These are phyloP conservation scores for Saturnispora bothae DNA, from an alignment of 805 yeast species.

Conservation along the genomic window DNA sequence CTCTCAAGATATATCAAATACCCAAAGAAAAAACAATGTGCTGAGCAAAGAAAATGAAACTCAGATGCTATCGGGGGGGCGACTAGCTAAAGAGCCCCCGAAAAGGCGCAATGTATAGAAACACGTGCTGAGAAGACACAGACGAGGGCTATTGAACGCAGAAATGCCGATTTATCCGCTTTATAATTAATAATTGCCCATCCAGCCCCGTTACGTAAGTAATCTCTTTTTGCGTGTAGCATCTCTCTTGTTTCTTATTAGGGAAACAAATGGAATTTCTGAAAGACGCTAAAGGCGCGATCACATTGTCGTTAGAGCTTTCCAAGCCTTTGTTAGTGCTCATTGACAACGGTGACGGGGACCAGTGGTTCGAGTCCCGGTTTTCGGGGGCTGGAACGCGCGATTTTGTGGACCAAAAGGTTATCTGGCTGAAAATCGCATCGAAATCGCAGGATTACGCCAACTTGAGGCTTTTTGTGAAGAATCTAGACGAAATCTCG, in stretches of 20 bases:
- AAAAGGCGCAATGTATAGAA: too few relatives aligned
- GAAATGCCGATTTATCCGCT: too few relatives aligned
- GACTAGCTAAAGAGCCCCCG: too few relatives aligned
- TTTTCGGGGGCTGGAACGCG: not conserved
- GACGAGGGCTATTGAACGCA: too few relatives aligned
- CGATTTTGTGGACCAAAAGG: not conserved
- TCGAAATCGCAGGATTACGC: constrained; percentile 34
- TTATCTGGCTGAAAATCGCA: constrained; percentile 33
- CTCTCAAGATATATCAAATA: not conserved
- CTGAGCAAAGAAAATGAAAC: not conserved
- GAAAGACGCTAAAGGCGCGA: constrained; percentile 26
- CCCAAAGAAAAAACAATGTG: not conserved
- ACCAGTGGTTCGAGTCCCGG: constrained; percentile 16
- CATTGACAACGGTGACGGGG: constrained; percentile 20
- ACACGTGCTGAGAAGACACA: too few relatives aligned
- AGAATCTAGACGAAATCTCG: constrained; percentile 25
- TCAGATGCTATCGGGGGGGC: not conserved
- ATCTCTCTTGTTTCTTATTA: not conserved
- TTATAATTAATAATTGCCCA: not conserved
- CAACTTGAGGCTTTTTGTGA: constrained; percentile 47
- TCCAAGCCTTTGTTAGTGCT: constrained; percentile 33
- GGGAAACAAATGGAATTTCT: constrained; percentile 10
- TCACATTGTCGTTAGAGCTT: constrained; percentile 28
- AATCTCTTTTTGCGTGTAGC: not conserved
- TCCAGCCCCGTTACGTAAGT: not conserved